Conservation (phyloP, 176 grass and related monocot species). For the Elymus sibiricus region DNA sequence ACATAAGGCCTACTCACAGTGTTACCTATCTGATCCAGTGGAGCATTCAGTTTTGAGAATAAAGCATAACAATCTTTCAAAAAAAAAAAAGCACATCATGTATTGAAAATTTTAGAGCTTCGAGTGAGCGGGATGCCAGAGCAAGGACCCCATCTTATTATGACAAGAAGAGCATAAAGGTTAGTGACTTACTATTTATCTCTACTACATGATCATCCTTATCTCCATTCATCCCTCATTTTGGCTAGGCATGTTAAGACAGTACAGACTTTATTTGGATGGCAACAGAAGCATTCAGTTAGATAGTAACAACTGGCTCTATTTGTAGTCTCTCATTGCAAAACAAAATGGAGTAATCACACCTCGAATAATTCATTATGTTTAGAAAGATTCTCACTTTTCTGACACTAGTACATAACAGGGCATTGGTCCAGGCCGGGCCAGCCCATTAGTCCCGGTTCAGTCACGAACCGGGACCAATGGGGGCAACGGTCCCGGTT, state of each 20-base stretch:
- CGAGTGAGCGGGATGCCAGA: background rate
- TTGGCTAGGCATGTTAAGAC: background rate
- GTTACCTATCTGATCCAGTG: background rate
- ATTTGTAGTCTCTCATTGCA: background rate
- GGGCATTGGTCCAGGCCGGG: no score
- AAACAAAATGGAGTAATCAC: no score
- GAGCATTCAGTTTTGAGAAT: background rate
- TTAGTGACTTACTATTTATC: background rate
- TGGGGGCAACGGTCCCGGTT: no score
- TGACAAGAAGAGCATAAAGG: background rate
- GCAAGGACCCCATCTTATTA: background rate
- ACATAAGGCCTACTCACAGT: background rate
- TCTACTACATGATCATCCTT: background rate
- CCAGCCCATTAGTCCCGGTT: no score
- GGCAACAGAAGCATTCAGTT: background rate
- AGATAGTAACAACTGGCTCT: background rate
- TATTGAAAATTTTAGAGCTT: background rate
- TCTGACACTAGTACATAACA: no score
- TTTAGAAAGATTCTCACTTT: background rate
- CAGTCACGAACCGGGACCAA: no score
- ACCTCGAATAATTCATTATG: background rate
- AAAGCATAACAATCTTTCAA: background rate
- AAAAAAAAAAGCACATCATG: background rate
- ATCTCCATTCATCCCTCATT: background rate
- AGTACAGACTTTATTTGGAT: background rate